Evolutionary conservation across 495 filamentous ascomycete species (phyloP).

Genomic region (Clohesyomyces aquaticus): DNA sequence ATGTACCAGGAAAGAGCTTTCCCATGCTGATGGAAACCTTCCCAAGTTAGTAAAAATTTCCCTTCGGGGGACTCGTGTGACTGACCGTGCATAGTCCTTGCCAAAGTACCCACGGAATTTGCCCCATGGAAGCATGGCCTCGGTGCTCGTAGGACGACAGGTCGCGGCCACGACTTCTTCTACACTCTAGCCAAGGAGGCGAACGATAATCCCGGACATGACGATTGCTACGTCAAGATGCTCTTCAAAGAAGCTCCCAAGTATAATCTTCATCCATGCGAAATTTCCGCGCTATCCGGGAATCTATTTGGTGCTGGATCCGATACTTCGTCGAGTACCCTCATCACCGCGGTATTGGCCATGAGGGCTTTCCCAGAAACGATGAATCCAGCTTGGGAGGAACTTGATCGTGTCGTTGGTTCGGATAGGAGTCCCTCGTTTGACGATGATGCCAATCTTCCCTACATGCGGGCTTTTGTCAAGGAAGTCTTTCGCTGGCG

Average conservation of each 20-base stretch:
- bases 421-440: constrained; percentile 42
- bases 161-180: constrained; percentile 48
- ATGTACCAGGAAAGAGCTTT: constrained; percentile 60
- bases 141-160: constrained; percentile 39
- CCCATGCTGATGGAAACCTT: constrained; percentile 67
- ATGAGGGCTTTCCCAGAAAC: constrained; percentile 46
- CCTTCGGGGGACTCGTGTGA: background rate
- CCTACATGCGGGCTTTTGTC: constrained; percentile 45
- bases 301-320: constrained; percentile 44
- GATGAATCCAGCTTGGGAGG: constrained; percentile 43
- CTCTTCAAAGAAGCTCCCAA: constrained; percentile 49
- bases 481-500: constrained; percentile 49
- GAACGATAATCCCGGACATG: constrained; percentile 40
- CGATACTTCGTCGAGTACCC: constrained; percentile 43
- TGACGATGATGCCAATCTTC: constrained; percentile 41
- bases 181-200: constrained; percentile 52
- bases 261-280: constrained; percentile 46
- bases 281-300: constrained; percentile 48
- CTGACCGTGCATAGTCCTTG: constrained; percentile 41
- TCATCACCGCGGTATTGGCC: constrained; percentile 46
- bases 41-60: constrained; percentile 45
- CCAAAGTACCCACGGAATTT: constrained; percentile 46
- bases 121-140: constrained; percentile 51
- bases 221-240: constrained; percentile 49
- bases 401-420: constrained; percentile 46